phyloP scores from a whole-genome alignment of 75 land plant species.

The Pinus taeda region DNA sequence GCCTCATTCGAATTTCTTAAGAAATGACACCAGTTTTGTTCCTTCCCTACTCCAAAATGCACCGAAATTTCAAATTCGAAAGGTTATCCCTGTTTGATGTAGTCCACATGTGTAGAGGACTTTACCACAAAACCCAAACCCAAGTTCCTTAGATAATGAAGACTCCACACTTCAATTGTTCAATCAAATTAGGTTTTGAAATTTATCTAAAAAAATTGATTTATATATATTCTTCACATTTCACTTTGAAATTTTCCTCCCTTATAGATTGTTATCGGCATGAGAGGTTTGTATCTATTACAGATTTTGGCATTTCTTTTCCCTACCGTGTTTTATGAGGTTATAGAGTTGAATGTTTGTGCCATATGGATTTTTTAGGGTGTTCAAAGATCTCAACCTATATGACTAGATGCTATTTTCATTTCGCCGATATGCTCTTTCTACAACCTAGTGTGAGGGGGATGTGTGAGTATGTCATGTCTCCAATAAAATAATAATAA shows the following conservation, averaged over 20 bases:
- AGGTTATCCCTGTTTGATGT: slow-evolving; percentile 46
- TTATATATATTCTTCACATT: no score
- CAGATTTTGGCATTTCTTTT: neutral
- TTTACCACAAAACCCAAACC: neutral
- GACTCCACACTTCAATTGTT: neutral
- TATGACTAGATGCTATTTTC: slow-evolving; percentile 1
- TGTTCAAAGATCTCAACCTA: neutral
- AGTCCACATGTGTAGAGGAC: slow-evolving; percentile 26
- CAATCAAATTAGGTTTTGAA: neutral
- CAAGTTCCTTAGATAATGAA: neutral
- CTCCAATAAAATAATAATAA: no score
- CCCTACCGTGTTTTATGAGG: neutral
- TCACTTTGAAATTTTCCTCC: no score
- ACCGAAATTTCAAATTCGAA: slow-evolving; percentile 44
- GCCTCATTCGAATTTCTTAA: slow-evolving; percentile 1
- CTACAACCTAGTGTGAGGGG: no score
- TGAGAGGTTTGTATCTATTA: no score
- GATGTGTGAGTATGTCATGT: no score
- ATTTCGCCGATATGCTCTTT: no score
- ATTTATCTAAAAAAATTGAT: neutral
- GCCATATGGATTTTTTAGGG: neutral
- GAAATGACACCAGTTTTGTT: slow-evolving; percentile 1
- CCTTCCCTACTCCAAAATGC: slow-evolving; percentile 17
- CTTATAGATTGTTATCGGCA: neutral
- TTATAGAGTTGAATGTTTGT: neutral